phyloP scores from a whole-genome alignment of 306 rosid species.

The Cyamopsis tetragonoloba region DNA sequence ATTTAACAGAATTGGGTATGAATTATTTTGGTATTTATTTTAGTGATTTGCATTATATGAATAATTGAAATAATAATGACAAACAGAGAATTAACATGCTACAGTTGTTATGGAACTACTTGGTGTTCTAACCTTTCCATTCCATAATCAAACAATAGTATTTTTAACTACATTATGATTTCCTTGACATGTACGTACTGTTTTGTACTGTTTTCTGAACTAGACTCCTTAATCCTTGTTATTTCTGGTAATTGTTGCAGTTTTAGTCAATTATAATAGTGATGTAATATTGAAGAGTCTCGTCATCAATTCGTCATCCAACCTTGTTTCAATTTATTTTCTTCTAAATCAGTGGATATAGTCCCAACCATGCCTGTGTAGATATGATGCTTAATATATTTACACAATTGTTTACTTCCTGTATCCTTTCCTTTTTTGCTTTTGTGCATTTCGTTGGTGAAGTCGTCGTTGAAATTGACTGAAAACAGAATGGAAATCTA shows the following conservation, averaged over 20 bases:
- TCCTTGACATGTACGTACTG: background rate
- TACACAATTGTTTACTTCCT: background rate
- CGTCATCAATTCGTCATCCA: background rate
- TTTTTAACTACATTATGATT: background rate
- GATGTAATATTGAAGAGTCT: background rate
- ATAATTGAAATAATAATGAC: background rate
- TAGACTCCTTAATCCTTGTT: background rate
- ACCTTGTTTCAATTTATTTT: background rate
- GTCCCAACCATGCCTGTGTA: background rate
- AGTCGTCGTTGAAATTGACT: too few species aligned
- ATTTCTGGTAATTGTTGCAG: background rate
- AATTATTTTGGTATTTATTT: background rate
- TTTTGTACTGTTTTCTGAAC: background rate
- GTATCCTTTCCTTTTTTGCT: background rate
- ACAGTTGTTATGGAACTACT: background rate
- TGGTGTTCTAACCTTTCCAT: background rate
- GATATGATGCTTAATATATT: background rate
- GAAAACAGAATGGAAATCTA: too few species aligned
- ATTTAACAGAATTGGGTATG: background rate
- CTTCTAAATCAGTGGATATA: background rate
- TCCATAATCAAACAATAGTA: background rate
- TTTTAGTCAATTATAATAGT: background rate
- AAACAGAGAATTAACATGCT: background rate
- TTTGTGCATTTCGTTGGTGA: background rate
- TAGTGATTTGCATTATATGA: background rate